Conservation (phyloP, 78 protist species). For the Dictyostelium purpureum region DNA sequence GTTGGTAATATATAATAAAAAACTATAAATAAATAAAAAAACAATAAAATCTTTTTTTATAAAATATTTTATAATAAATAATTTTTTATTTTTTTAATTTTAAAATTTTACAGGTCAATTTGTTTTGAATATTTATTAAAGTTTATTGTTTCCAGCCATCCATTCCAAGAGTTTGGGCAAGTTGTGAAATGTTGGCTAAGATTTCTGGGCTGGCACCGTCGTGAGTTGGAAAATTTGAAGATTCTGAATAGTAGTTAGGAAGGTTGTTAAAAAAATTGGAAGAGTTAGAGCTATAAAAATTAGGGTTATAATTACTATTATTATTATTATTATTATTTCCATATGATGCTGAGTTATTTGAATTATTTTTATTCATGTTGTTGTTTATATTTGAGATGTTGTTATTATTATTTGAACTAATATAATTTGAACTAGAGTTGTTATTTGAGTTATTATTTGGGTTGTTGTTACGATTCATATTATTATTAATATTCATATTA, state of each 20-base stretch:
- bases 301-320: neutral
- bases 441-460: neutral
- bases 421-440: neutral
- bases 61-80: too few species aligned
- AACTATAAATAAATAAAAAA: too few species aligned
- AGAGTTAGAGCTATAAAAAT: neutral
- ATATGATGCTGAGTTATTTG: neutral
- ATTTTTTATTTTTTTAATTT: too few species aligned
- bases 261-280: neutral
- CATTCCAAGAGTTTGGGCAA: slow-evolving; percentile 18
- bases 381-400: neutral
- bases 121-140: too few species aligned
- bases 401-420: neutral
- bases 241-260: slow-evolving; percentile 1
- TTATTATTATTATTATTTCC: neutral
- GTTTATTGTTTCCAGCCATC: too few species aligned
- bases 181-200: slow-evolving; percentile 16
- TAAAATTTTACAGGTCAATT: too few species aligned
- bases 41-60: too few species aligned
- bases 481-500: too few species aligned
- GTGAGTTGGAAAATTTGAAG: neutral
- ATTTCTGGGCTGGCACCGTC: slow-evolving; percentile 37
- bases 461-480: neutral
- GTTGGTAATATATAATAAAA: too few species aligned
- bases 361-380: neutral